Evolutionary conservation across 768 basidiomycete genomes (phyloP).

Genomic region (Butyriboletus loyo): DNA sequence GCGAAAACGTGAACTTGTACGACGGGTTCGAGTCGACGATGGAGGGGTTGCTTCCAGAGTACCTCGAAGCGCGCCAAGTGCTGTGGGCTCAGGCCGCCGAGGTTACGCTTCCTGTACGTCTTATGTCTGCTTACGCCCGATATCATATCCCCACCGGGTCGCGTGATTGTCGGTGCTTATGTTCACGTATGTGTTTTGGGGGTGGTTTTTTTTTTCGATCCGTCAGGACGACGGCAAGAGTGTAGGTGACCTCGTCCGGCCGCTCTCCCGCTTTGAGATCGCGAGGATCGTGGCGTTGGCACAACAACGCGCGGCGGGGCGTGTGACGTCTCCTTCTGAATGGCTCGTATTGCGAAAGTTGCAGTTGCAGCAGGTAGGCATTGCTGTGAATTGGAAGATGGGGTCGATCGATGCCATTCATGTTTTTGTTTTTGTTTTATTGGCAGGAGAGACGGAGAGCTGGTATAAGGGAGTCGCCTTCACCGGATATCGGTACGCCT

Average conservation of each 20-base stretch:
- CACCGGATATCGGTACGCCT: not conserved
- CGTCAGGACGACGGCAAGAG: conserved; percentile 11
- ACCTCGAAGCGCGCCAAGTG: conserved; percentile 28
- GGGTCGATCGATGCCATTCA: not conserved
- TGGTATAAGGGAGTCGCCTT: conserved; percentile 3
- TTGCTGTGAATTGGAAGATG: not conserved
- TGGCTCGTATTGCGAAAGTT: conserved; percentile 43
- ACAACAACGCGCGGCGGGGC: conserved; percentile 6
- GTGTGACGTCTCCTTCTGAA: conserved; percentile 27
- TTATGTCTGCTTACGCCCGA: no score
- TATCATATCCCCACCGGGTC: not conserved
- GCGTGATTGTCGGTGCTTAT: not conserved
- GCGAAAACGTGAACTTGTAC: no score
- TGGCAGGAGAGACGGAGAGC: conserved; percentile 22
- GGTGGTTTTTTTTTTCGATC: not conserved
- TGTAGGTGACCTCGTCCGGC: conserved; percentile 31
- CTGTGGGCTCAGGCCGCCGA: conserved; percentile 19
- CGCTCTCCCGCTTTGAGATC: conserved; percentile 42
- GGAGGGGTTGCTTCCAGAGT: conserved; percentile 34
- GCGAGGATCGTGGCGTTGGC: conserved; percentile 32
- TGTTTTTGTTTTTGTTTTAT: not conserved
- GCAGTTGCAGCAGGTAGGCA: conserved; percentile 37
- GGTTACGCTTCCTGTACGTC: conserved; percentile 15
- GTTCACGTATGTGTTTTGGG: not conserved
- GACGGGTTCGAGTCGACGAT: conserved; percentile 36